Percentiles rank a stretch among this genome's conserved stretches.
Evolutionary conservation across 805 yeast genomes (phyloP).

Genomic region (Candida mattraensis): DNA sequence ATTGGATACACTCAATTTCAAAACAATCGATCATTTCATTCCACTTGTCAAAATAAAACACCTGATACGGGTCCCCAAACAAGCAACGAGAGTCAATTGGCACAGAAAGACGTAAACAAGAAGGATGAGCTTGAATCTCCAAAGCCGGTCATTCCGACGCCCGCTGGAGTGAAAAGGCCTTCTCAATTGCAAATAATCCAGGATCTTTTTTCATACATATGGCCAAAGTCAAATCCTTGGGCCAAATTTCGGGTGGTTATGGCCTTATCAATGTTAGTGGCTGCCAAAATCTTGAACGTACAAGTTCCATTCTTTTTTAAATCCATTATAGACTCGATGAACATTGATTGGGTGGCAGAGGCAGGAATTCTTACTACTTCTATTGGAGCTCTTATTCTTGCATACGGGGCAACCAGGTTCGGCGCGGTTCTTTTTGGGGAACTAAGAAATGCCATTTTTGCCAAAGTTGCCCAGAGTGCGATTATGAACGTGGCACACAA

Average conservation of each 20-base stretch:
- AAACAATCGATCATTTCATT: no score
- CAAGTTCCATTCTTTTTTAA: constrained; percentile 96
- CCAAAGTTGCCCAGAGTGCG: constrained; percentile 92
- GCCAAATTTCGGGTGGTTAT: constrained; percentile 72
- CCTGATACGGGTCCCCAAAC: no score
- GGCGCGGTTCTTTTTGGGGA: constrained; percentile 96
- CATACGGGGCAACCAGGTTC: constrained; percentile 91
- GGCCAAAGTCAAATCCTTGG: constrained; percentile 74
- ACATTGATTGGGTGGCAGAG: constrained; percentile 74
- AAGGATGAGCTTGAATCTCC: no score
- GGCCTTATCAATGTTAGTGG: constrained; percentile 72
- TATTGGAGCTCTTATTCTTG: constrained; percentile 68
- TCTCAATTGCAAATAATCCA: constrained; percentile 58
- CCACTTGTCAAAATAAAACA: no score
- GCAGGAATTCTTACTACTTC: constrained; percentile 63
- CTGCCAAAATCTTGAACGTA: constrained; percentile 83
- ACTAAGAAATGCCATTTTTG: constrained; percentile 91
- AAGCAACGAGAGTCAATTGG: no score
- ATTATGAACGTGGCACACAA: constrained; percentile 85
- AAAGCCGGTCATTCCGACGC: no score
- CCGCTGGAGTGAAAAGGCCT: constrained; percentile 15
- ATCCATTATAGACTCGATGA: constrained; percentile 86
- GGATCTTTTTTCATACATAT: constrained; percentile 66
- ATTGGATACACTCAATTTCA: no score
- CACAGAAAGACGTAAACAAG: no score